A percentile compares a stretch with the other conserved stretches of the same genome.
phyloP scores from a whole-genome alignment of 2,329 filamentous ascomycete species.

The Penicillium sp. region DNA sequence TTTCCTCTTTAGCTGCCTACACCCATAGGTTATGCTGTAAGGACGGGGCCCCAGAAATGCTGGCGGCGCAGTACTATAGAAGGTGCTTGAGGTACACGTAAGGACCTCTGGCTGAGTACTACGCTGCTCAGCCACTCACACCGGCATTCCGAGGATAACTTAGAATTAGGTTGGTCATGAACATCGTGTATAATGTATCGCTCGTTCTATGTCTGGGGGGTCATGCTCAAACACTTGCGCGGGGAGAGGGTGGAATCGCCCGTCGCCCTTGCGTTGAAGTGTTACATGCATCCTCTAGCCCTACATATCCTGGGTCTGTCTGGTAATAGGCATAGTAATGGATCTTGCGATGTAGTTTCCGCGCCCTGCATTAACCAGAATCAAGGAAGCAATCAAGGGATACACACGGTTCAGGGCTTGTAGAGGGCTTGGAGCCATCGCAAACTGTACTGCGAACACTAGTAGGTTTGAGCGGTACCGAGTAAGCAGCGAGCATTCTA shows the following conservation, averaged over 20 bases:
- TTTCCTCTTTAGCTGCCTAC: not conserved
- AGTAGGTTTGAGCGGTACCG: too few species aligned
- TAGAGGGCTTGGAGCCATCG: not conserved
- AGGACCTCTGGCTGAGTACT: not conserved
- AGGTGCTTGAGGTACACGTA: not conserved
- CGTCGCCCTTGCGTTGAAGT: not conserved
- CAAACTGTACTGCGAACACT: too few species aligned
- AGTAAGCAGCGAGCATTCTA: not conserved
- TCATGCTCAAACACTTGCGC: not conserved
- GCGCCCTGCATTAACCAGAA: not conserved
- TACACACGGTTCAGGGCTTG: not conserved
- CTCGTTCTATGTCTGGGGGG: not conserved
- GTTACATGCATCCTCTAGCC: not conserved
- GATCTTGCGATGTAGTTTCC: not conserved
- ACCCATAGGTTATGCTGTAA: not conserved
- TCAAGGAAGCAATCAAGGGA: not conserved
- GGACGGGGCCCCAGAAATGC: not conserved
- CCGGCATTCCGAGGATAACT: not conserved
- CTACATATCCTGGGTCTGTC: too few species aligned
- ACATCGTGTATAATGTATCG: not conserved
- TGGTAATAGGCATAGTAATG: not conserved
- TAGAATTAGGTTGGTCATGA: not conserved
- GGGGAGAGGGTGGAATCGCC: not conserved
- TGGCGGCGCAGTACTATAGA: slow-evolving; percentile 5
- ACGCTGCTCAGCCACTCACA: not conserved